Percentiles rank a stretch among this genome's conserved stretches.
These are phyloP conservation scores for Cladosporium oxysporum DNA, from an alignment of 2,329 filamentous ascomycete species.

Conservation along the genomic window DNA sequence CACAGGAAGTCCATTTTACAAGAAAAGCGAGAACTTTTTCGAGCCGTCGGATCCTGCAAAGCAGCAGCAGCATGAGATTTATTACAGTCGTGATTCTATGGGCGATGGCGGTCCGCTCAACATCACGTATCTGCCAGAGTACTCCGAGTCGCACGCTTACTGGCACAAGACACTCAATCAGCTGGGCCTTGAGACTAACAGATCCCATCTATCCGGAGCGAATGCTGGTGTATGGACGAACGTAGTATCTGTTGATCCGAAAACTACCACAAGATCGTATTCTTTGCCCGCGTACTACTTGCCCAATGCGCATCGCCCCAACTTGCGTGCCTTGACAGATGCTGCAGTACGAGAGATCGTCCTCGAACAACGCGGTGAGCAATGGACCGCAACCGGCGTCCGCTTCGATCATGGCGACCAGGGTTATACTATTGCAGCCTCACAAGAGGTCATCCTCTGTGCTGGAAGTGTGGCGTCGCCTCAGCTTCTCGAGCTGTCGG, in stretches of 20 bases:
- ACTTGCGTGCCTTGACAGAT: not conserved
- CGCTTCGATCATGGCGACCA: not conserved
- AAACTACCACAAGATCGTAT: conserved; percentile 53
- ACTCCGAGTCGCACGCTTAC: not conserved
- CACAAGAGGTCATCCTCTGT: conserved; percentile 51
- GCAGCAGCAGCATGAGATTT: conserved; percentile 34
- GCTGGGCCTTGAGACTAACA: not conserved
- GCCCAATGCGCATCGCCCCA: not conserved
- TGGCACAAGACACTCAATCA: not conserved
- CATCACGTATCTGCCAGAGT: not conserved
- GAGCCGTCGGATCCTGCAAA: not conserved
- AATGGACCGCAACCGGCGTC: not conserved
- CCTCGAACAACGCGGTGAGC: not conserved
- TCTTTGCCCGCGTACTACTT: conserved; percentile 1
- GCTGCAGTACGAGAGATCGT: not conserved
- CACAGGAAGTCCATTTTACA: conserved; percentile 26
- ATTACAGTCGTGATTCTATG: conserved; percentile 18
- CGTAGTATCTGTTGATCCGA: conserved; percentile 51
- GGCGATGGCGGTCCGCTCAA: not conserved
- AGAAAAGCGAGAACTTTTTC: conserved; percentile 32
- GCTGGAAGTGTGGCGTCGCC: conserved; percentile 60
- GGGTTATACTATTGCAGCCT: conserved; percentile 30
- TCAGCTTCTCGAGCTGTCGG: conserved; percentile 62
- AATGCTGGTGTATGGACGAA: conserved; percentile 53
- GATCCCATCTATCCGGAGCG: conserved; percentile 49